Evolutionary conservation across 1,284 basidiomycete species (phyloP), one percentile per base, ranked within the genome.

Genomic region (Blastosporella zonata): DNA sequence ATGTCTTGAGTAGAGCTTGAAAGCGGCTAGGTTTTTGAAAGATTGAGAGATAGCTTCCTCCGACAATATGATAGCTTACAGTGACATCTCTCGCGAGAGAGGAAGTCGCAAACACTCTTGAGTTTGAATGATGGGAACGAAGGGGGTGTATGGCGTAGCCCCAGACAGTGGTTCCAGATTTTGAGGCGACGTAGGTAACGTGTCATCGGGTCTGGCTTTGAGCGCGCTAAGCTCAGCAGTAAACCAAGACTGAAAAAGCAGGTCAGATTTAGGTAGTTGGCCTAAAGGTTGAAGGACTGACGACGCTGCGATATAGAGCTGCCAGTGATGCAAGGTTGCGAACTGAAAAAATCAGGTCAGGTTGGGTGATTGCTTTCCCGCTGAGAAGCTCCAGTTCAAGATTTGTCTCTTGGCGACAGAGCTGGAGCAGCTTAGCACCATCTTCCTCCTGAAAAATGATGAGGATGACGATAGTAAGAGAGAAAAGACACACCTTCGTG

Each of bases 1-100:
- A 99, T 2, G 94, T 96, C 65, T 87, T 84, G 29, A 96, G 75
- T 36, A 98, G 74, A 0, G 93, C 87, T 62, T 94, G 87, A 70
- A 93, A 96, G 23, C 93, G 91, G 53, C 93, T 94, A 56, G 6
- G 34, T 6, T 2, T 4, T 41, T 18, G 29, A 4, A 38, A 45
- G 27, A 23, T 45, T 18, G 42, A 50, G 49, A 44, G 52, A 56
- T 48, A 47, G 44, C 44, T 39, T 20, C 20, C 23, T 41, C 12
- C 8, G 27, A 34, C 15, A 22, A 27, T 20, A 46, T 49, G 9
- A 47, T 21, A 12, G 75, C 90, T 58, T 58, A 93, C 92, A 93
- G 65, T 5, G 84, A 76, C 93, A 95, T 96, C 52, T 93, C 93
- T 35, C 73, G 74, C 0, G 92, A 93, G 29, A 97, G 71, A 1